Conservation (phyloP, 768 basidiomycete genomes). For the Mycena floridula region DNA sequence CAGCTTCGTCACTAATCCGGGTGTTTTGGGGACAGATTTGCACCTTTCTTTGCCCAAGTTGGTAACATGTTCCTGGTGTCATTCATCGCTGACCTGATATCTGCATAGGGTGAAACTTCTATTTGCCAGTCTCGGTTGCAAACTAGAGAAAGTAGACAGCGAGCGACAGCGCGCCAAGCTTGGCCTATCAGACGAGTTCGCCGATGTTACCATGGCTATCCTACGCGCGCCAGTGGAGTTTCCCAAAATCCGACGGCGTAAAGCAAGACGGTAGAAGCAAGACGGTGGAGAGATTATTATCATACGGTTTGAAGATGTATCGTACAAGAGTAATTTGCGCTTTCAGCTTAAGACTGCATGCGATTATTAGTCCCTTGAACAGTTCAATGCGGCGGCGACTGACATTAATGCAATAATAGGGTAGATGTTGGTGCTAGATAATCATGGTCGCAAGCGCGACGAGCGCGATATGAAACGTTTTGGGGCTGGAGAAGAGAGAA, state of each 20-base stretch:
- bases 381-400: too few species aligned
- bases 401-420: too few species aligned
- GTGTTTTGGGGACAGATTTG: conserved; percentile 67
- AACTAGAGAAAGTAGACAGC: conserved; percentile 43
- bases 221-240: conserved; percentile 76
- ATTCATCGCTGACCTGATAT: conserved; percentile 2
- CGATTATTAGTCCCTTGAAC: too few species aligned
- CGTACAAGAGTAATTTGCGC: too few species aligned
- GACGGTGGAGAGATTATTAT: background rate
- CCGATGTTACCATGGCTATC: conserved; percentile 63
- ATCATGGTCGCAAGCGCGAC: too few species aligned
- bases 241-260: conserved; percentile 47
- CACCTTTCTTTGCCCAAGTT: conserved; percentile 60
- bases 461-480: too few species aligned
- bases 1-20: conserved; percentile 65
- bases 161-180: conserved; percentile 61
- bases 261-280: background rate
- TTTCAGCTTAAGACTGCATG: too few species aligned
- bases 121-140: conserved; percentile 67
- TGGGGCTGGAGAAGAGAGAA: too few species aligned
- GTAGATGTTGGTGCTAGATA: too few species aligned
- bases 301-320: too few species aligned
- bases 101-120: conserved; percentile 30
- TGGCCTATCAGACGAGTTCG: conserved; percentile 59
- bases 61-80: conserved; percentile 19